phyloP scores from a whole-genome alignment of 2,329 filamentous ascomycete species.

The Scolecobasidium constrictum region DNA sequence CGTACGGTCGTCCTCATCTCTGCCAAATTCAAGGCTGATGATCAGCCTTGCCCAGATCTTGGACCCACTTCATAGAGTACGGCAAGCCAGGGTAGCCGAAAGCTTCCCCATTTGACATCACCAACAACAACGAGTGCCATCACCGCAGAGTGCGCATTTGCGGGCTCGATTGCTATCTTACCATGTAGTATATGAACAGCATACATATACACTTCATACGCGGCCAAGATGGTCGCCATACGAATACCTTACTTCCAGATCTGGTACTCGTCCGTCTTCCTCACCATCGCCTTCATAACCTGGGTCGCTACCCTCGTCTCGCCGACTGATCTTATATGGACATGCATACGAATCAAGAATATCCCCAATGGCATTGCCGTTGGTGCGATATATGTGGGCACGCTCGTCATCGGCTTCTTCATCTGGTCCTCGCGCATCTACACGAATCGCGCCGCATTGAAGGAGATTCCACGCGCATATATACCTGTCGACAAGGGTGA shows the following conservation, averaged over 20 bases:
- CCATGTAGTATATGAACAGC: no score
- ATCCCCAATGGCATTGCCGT: constrained; percentile 78
- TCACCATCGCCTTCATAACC: constrained; percentile 62
- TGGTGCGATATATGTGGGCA: constrained; percentile 62
- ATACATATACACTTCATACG: background rate
- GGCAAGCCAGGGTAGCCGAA: no score
- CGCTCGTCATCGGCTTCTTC: constrained; percentile 57
- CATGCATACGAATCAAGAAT: constrained; percentile 51
- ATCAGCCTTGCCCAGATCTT: no score
- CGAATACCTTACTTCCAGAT: constrained; percentile 58
- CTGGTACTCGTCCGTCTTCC: constrained; percentile 71
- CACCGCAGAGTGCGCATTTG: no score
- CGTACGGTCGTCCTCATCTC: no score
- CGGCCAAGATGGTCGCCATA: background rate
- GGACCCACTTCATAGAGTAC: no score
- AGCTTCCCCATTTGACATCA: no score
- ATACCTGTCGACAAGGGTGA: constrained; percentile 80
- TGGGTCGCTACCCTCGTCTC: constrained; percentile 66
- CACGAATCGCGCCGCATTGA: constrained; percentile 68
- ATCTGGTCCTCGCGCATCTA: constrained; percentile 80
- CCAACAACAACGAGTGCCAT: no score
- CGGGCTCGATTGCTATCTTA: no score
- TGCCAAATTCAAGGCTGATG: no score
- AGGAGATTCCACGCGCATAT: constrained; percentile 76
- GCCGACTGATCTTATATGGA: constrained; percentile 67